phyloP scores from a whole-genome alignment of 2,329 filamentous ascomycete genomes.

The Neurospora sp. region DNA sequence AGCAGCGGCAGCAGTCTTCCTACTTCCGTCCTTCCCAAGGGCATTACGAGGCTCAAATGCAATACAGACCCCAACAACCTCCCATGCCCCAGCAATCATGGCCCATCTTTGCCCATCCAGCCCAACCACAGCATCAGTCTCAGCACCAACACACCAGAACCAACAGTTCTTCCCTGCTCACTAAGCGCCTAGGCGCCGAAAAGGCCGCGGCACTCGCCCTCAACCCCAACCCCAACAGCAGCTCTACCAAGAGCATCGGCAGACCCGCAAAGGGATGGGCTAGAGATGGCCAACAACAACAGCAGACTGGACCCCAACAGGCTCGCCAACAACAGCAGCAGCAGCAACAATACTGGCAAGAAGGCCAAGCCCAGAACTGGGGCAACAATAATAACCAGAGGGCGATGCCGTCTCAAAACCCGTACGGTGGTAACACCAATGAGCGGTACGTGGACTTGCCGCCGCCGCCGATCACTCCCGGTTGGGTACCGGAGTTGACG shows the following conservation, averaged over 20 bases:
- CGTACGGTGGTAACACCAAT: neutral
- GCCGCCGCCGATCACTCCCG: constrained; percentile 37
- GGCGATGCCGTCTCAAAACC: neutral
- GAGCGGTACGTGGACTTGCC: neutral
- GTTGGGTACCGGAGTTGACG: constrained; percentile 56
- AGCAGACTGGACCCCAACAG: neutral
- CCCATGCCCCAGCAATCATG: constrained; percentile 6
- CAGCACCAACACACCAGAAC: neutral
- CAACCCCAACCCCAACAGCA: constrained; percentile 15
- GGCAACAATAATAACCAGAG: neutral
- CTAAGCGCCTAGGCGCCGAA: constrained; percentile 41
- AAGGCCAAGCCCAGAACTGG: neutral
- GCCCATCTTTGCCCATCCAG: neutral
- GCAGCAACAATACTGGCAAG: neutral
- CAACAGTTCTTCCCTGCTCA: constrained; percentile 33
- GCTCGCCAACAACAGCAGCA: neutral
- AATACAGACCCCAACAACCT: constrained; percentile 1
- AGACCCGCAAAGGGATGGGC: neutral
- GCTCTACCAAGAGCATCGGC: neutral
- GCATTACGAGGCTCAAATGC: constrained; percentile 5
- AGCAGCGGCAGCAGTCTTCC: constrained; percentile 3
- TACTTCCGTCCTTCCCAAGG: constrained; percentile 1
- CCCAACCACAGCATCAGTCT: constrained; percentile 7
- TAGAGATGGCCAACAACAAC: constrained; percentile 5
- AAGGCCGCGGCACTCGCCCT: constrained; percentile 38